These are phyloP conservation scores for Phlyctochytrium planicorne DNA, from an alignment of 192 early-diverging fungal genomes.

Conservation along the genomic window DNA sequence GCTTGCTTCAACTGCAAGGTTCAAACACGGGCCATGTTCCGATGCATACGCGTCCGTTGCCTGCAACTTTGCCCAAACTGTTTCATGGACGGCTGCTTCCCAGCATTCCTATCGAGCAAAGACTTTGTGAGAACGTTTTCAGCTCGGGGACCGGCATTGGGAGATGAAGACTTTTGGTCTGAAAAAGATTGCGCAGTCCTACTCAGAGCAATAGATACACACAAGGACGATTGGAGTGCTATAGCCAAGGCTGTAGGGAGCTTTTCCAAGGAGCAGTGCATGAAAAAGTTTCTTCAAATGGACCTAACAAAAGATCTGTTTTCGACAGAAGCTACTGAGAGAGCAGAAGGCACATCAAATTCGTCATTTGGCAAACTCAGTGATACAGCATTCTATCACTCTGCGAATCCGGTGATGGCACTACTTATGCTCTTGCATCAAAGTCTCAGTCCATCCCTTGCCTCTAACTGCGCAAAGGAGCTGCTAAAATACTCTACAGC, in stretches of 20 bases:
- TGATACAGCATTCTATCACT: background rate
- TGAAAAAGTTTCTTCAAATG: background rate
- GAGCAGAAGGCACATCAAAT: constrained; percentile 1
- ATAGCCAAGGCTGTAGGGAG: background rate
- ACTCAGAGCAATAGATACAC: background rate
- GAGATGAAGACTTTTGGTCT: background rate
- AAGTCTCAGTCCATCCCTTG: background rate
- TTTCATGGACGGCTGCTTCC: background rate
- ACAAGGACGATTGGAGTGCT: background rate
- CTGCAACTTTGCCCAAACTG: background rate
- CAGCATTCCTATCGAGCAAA: background rate
- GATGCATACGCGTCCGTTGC: background rate
- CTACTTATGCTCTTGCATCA: background rate
- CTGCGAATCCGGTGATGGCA: background rate
- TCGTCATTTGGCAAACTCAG: too few relatives aligned
- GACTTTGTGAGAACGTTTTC: background rate
- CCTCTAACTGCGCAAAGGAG: background rate
- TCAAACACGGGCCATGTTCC: background rate
- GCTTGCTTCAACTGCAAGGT: background rate
- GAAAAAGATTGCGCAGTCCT: background rate
- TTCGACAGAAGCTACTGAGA: background rate
- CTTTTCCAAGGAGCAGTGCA: background rate
- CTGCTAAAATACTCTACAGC: background rate
- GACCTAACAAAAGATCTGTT: background rate
- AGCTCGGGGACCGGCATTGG: background rate